These are phyloP conservation scores for Petunia secreta DNA, from an alignment of 257 asterid species.

Conservation along the genomic window DNA sequence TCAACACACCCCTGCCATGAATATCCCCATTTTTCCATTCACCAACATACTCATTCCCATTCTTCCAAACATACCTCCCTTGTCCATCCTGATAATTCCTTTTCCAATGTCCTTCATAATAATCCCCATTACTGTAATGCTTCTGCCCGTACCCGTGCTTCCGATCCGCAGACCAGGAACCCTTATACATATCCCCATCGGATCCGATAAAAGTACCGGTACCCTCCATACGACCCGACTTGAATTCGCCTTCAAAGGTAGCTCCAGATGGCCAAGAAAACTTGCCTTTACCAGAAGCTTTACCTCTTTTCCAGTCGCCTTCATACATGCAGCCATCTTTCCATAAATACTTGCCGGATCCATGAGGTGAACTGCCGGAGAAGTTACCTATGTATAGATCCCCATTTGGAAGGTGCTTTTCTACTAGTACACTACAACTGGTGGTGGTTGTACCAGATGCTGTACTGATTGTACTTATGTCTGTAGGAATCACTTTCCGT, in stretches of 20 bases:
- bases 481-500: conserved; percentile 75
- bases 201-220: conserved; percentile 77
- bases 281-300: conserved; percentile 82
- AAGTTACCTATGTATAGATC: conserved; percentile 94
- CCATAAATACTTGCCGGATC: conserved; percentile 96
- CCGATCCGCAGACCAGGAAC: conserved; percentile 82
- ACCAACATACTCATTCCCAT: conserved; percentile 82
- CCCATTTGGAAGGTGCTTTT: conserved; percentile 85
- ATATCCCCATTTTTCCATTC: conserved; percentile 89
- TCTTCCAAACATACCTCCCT: conserved; percentile 84
- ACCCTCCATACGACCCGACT: conserved; percentile 95
- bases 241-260: conserved; percentile 83
- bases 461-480: conserved; percentile 29
- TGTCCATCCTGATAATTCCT: conserved; percentile 82
- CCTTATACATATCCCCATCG: conserved; percentile 76
- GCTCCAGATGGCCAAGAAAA: conserved; percentile 99
- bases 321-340: conserved; percentile 93
- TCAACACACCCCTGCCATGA: conserved; percentile 79
- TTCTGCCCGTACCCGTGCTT: conserved; percentile 87
- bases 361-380: conserved; percentile 77
- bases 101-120: conserved; percentile 84
- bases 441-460: conserved; percentile 12
- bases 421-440: conserved; percentile 1
- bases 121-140: conserved; percentile 84
- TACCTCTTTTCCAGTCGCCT: conserved; percentile 97